Evolutionary conservation across 345 rosid genomes (phyloP).

Genomic region (Euphorbia peplus): DNA sequence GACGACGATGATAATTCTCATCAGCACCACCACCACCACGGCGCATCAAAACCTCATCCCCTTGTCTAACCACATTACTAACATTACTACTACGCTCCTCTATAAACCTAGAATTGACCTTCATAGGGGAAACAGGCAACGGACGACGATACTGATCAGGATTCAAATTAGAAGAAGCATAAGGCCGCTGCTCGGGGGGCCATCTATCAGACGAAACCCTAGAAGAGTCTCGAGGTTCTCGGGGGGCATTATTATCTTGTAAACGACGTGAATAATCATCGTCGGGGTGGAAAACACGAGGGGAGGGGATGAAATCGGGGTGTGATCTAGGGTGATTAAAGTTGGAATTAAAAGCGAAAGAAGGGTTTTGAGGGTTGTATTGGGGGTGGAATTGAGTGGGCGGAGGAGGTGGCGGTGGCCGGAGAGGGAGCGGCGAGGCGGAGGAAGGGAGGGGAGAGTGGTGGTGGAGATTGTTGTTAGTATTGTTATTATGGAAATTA

Average conservation of each 20-base stretch:
- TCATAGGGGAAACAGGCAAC: slow-evolving; percentile 36
- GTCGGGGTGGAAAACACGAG: slow-evolving; percentile 19
- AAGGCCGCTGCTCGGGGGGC: slow-evolving; percentile 20
- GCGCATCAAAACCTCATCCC: slow-evolving; percentile 31
- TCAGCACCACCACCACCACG: slow-evolving; percentile 27
- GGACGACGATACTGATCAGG: slow-evolving; percentile 24
- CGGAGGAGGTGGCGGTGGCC: slow-evolving; percentile 11
- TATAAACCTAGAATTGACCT: slow-evolving; percentile 43
- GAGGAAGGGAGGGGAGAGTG: slow-evolving; percentile 18
- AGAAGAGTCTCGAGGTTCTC: slow-evolving; percentile 12
- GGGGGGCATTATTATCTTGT: slow-evolving; percentile 20
- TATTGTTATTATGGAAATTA: slow-evolving; percentile 25
- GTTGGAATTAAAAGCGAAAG: slow-evolving; percentile 31
- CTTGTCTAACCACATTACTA: slow-evolving; percentile 22
- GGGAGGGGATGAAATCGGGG: slow-evolving; percentile 25
- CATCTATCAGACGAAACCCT: slow-evolving; percentile 29
- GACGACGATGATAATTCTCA: slow-evolving; percentile 21
- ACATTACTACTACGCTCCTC: slow-evolving; percentile 32
- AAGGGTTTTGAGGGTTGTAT: slow-evolving; percentile 33
- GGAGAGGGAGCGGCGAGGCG: slow-evolving; percentile 25
- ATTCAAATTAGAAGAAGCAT: slow-evolving; percentile 14
- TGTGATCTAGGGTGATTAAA: slow-evolving; percentile 15
- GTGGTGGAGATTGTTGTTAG: slow-evolving; percentile 26
- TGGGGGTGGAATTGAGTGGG: slow-evolving; percentile 22
- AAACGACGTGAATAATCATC: slow-evolving; percentile 16